Conservation (phyloP, 805 yeast genomes). For the Pichia cabralensis region DNA sequence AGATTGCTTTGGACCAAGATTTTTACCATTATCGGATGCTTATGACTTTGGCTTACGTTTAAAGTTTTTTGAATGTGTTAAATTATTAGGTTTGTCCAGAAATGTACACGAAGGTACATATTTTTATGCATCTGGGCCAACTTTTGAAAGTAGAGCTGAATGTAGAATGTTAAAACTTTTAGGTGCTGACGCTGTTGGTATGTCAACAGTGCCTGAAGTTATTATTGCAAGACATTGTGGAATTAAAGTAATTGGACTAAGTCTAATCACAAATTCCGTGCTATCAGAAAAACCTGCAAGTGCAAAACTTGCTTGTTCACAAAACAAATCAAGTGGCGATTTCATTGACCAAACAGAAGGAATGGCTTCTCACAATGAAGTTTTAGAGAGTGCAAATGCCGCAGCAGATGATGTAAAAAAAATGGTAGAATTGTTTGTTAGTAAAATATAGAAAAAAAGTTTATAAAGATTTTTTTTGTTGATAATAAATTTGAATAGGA, state of each 20-base stretch:
- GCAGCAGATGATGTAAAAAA: slow-evolving; percentile 77
- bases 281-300: slow-evolving; percentile 61
- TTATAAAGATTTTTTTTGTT: too few relatives aligned
- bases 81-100: slow-evolving; percentile 38
- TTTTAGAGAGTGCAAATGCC: slow-evolving; percentile 64
- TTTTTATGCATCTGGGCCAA: slow-evolving; percentile 83
- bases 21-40: slow-evolving; percentile 82
- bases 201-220: slow-evolving; percentile 97
- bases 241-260: slow-evolving; percentile 70
- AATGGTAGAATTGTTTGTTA: slow-evolving; percentile 52
- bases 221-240: slow-evolving; percentile 87
- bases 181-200: slow-evolving; percentile 94
- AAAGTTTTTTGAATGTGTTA: slow-evolving; percentile 45
- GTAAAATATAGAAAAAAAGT: not conserved
- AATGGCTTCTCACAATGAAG: slow-evolving; percentile 89
- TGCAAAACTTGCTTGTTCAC: slow-evolving; percentile 37
- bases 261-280: slow-evolving; percentile 78
- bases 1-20: slow-evolving; percentile 73
- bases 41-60: slow-evolving; percentile 68
- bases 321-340: slow-evolving; percentile 24
- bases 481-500: too few relatives aligned
- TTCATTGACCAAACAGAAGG: slow-evolving; percentile 44
- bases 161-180: slow-evolving; percentile 56
- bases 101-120: slow-evolving; percentile 80
- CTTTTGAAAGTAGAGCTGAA: slow-evolving; percentile 90